Evolutionary conservation across 805 yeast species (phyloP).

Genomic region (Ogataea pilisensis): DNA sequence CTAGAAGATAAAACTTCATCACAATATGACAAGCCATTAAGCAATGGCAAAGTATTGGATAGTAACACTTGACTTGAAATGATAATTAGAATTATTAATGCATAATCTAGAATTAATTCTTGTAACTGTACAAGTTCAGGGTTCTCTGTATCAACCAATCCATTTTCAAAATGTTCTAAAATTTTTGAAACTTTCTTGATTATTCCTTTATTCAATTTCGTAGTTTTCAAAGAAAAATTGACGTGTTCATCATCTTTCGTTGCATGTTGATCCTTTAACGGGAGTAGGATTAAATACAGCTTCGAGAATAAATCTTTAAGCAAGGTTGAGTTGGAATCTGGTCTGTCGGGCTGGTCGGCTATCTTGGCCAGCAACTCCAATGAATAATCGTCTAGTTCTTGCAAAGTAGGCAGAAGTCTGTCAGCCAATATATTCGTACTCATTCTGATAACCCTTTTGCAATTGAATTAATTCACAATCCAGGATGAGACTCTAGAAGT

Average conservation of each 20-base stretch:
- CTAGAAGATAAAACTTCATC: slow-evolving; percentile 34
- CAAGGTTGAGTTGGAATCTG: slow-evolving; percentile 1
- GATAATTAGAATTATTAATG: slow-evolving; percentile 16
- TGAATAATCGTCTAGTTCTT: slow-evolving; percentile 11
- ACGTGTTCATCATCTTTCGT: slow-evolving; percentile 1
- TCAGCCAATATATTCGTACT: slow-evolving; percentile 15
- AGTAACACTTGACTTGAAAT: slow-evolving; percentile 29
- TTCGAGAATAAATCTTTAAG: slow-evolving; percentile 15
- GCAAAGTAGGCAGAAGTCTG: slow-evolving; percentile 8
- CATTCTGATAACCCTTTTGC: too few relatives aligned
- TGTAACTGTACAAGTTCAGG: slow-evolving; percentile 17
- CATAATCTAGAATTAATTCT: slow-evolving; percentile 20
- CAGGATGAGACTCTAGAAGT: too few relatives aligned
- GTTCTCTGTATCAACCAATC: slow-evolving; percentile 11
- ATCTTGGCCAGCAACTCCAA: slow-evolving; percentile 13
- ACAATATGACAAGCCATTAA: slow-evolving; percentile 45
- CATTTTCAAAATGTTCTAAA: slow-evolving; percentile 11
- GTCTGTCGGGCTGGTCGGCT: not conserved
- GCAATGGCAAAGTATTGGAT: slow-evolving; percentile 38
- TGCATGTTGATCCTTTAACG: slow-evolving; percentile 12
- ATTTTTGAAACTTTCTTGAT: slow-evolving; percentile 8
- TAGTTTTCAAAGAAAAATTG: not conserved
- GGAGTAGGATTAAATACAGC: slow-evolving; percentile 12
- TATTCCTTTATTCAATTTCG: slow-evolving; percentile 7
- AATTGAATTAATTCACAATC: not conserved